Evolutionary conservation across 2,329 filamentous ascomycete genomes (phyloP).

Genomic region (Orbilia blumenaviensis): DNA sequence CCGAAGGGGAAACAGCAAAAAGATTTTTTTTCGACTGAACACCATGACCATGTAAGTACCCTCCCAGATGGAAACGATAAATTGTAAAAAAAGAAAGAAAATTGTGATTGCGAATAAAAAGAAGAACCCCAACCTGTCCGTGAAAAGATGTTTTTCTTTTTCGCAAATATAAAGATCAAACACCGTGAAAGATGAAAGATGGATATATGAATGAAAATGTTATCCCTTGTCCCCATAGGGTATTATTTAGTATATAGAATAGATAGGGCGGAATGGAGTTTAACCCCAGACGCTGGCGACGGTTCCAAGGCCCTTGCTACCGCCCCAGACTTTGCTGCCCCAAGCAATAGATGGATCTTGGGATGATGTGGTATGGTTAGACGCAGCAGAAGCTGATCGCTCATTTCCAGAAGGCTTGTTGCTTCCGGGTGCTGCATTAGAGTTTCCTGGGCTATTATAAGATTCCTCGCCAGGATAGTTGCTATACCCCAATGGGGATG

Average conservation of each 20-base stretch:
- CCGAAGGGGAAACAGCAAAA: slow-evolving; percentile 51
- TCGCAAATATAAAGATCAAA: slow-evolving; percentile 54
- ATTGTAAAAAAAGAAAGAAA: slow-evolving; percentile 30
- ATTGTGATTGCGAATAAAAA: slow-evolving; percentile 45
- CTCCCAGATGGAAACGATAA: slow-evolving; percentile 53
- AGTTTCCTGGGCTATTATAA: slow-evolving; percentile 63
- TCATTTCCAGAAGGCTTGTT: slow-evolving; percentile 55
- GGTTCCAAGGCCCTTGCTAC: slow-evolving; percentile 56
- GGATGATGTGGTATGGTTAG: slow-evolving; percentile 56
- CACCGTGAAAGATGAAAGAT: slow-evolving; percentile 53
- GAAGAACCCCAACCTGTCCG: slow-evolving; percentile 41
- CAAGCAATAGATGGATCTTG: slow-evolving; percentile 56
- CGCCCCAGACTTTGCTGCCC: slow-evolving; percentile 58
- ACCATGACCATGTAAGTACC: slow-evolving; percentile 54
- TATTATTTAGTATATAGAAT: slow-evolving; percentile 29
- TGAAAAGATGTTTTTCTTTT: slow-evolving; percentile 48
- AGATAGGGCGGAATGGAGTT: slow-evolving; percentile 13
- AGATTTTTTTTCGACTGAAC: slow-evolving; percentile 52
- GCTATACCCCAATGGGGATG: slow-evolving; percentile 84
- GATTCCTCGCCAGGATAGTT: slow-evolving; percentile 67
- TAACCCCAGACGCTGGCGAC: slow-evolving; percentile 58
- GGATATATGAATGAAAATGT: slow-evolving; percentile 52
- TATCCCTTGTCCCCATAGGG: slow-evolving; percentile 30
- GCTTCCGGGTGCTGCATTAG: slow-evolving; percentile 59
- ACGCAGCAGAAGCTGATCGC: slow-evolving; percentile 57